Evolutionary conservation across 495 filamentous ascomycete genomes (phyloP).

Genomic region (Penicillium verhagenii): DNA sequence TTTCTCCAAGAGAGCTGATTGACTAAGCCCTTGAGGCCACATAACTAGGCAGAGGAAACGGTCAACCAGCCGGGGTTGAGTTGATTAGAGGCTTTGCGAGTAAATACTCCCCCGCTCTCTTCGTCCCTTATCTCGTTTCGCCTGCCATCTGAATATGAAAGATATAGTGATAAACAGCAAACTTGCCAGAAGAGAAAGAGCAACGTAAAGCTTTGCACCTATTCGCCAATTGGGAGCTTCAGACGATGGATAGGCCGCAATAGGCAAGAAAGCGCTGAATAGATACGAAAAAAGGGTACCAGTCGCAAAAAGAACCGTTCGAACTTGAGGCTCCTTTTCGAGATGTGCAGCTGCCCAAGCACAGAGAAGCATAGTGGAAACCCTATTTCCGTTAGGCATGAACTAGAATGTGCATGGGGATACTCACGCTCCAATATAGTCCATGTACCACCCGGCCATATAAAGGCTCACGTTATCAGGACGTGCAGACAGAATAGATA

Average conservation of each 20-base stretch:
- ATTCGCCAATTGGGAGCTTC: conserved; percentile 17
- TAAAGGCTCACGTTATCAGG: conserved; percentile 7
- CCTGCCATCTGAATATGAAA: background rate
- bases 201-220: conserved; percentile 14
- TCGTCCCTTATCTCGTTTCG: background rate
- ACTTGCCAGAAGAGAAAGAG: conserved; percentile 4
- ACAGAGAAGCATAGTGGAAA: conserved; percentile 19
- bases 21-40: too few species aligned
- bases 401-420: too few species aligned
- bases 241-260: conserved; percentile 12
- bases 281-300: conserved; percentile 17
- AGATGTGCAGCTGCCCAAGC: conserved; percentile 18
- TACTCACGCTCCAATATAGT: conserved; percentile 18
- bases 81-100: too few species aligned
- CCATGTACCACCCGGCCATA: conserved; percentile 17
- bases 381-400: conserved; percentile 14
- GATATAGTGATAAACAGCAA: conserved; percentile 9
- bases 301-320: conserved; percentile 20
- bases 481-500: conserved; percentile 12
- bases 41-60: too few species aligned
- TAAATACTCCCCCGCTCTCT: background rate
- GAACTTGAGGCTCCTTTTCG: conserved; percentile 13
- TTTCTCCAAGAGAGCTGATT: too few species aligned
- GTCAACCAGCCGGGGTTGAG: too few species aligned
- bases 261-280: conserved; percentile 13